Percentiles rank a stretch among this genome's conserved stretches.
Evolutionary conservation across 495 filamentous ascomycete species (phyloP).

Genomic region (Cercophora samala): DNA sequence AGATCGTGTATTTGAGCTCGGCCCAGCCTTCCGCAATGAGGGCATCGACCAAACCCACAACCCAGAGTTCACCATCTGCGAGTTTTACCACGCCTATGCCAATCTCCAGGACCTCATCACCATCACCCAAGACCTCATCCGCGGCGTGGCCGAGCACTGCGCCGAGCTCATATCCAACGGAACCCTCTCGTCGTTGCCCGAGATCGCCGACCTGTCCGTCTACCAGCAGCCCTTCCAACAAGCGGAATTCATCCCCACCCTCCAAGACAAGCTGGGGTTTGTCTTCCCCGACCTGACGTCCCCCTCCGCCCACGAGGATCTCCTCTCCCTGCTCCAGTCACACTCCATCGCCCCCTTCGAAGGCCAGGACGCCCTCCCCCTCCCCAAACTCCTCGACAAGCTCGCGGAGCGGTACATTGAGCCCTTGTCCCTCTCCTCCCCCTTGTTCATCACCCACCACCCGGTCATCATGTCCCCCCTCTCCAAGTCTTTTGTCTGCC

Average conservation of each 20-base stretch:
- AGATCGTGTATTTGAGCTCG: slow-evolving; percentile 89
- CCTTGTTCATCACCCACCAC: slow-evolving; percentile 90
- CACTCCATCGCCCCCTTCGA: slow-evolving; percentile 45
- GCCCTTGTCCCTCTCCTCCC: slow-evolving; percentile 55
- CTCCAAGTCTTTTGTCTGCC: slow-evolving; percentile 73
- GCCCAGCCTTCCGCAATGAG: slow-evolving; percentile 90
- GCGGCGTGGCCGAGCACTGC: slow-evolving; percentile 54
- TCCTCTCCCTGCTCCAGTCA: slow-evolving; percentile 54
- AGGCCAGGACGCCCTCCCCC: slow-evolving; percentile 52
- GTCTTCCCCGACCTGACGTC: slow-evolving; percentile 65
- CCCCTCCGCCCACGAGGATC: slow-evolving; percentile 51
- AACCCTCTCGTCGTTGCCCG: slow-evolving; percentile 47
- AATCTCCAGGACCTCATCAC: slow-evolving; percentile 71
- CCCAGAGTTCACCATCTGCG: slow-evolving; percentile 94
- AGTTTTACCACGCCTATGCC: slow-evolving; percentile 89
- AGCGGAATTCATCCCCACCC: slow-evolving; percentile 76
- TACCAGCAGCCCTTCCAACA: slow-evolving; percentile 51
- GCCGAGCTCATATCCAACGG: slow-evolving; percentile 44
- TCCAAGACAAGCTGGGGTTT: slow-evolving; percentile 63
- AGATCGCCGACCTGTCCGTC: slow-evolving; percentile 42
- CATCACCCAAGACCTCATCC: slow-evolving; percentile 67
- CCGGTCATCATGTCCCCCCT: slow-evolving; percentile 90
- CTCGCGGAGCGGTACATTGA: slow-evolving; percentile 78
- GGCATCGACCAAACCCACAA: slow-evolving; percentile 97
- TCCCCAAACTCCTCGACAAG: slow-evolving; percentile 80